These are phyloP conservation scores for Quercus cerris DNA, from an alignment of 306 rosid genomes.

Conservation along the genomic window DNA sequence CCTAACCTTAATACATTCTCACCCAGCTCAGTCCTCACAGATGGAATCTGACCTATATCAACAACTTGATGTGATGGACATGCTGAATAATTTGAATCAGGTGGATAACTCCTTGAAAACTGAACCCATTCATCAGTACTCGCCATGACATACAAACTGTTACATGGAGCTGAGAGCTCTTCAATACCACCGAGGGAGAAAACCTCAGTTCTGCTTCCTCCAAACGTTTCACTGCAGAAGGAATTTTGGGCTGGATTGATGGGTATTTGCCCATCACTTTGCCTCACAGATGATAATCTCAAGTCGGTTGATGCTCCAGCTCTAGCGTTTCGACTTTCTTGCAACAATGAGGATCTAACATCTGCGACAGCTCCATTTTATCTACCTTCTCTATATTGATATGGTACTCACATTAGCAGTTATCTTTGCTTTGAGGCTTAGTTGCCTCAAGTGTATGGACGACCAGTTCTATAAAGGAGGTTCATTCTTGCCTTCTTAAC, in stretches of 20 bases:
- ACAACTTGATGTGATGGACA: conserved; percentile 26
- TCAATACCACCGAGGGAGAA: conserved; percentile 37
- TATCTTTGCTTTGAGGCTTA: neutral
- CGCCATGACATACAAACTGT: conserved; percentile 16
- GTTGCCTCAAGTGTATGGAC: too few relatives aligned
- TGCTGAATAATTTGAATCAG: conserved; percentile 31
- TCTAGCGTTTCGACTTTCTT: conserved; percentile 27
- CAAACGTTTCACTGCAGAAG: conserved; percentile 23
- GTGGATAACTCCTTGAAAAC: conserved; percentile 33
- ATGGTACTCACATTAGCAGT: conserved; percentile 29
- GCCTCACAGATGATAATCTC: conserved; percentile 44
- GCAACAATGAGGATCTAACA: conserved; percentile 27
- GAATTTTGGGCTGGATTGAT: conserved; percentile 37
- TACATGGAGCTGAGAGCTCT: conserved; percentile 28
- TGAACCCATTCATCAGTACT: conserved; percentile 31
- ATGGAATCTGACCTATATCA: conserved; percentile 29
- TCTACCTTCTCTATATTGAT: conserved; percentile 34
- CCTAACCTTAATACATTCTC: conserved; percentile 33
- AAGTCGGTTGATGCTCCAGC: conserved; percentile 13
- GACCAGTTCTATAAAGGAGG: too few relatives aligned
- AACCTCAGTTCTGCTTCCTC: conserved; percentile 25
- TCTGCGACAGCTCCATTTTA: conserved; percentile 33
- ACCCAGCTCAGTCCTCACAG: conserved; percentile 24
- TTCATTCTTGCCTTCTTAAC: too few relatives aligned
- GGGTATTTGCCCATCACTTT: conserved; percentile 11